Evolutionary conservation across 495 filamentous ascomycete species (phyloP), one percentile per base, ranked within the genome.

Genomic region (Emericellopsis terricola): DNA sequence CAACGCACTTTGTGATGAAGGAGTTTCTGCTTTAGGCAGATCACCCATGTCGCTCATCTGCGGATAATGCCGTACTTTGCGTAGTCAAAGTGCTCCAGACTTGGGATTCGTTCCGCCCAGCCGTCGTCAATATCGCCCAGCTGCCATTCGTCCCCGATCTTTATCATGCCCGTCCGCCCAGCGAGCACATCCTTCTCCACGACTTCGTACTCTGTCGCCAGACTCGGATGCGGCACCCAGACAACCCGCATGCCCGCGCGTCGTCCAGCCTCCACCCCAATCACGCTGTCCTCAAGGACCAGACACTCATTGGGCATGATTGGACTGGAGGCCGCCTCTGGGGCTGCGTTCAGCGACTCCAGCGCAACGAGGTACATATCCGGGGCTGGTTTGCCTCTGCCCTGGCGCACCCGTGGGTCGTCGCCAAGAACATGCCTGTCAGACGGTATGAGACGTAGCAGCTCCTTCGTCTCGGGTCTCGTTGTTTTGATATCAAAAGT

Each of bases 221-320:
- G 45, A 30, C 63, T 73, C 4, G 69, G 64, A 64, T 92, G 82
- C 11, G 85, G 85, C 32, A 76, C 75, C 85, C 85, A 94, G 0
- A 85, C 60, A 8, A 81, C 81, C 43, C 79, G 66, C 85, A 93
- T 93, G 0, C 84, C 85, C 0, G 85, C 85, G 40, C 85, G 63
- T 31, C 85, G 53, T 15, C 78, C 85, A 4, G 82, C 68, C 53
- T 94, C 85, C 0, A 87, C 76, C 1, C 85, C 85, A 0, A 78
- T 72, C 9, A 92, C 81, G 13, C 73, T 74, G 46, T 92, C 85
- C 52, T 93, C 85, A 50, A 94, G 92, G 2, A 93, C 85, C 9
- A 94, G 56, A 56, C 83, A 91, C 52, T 93, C 82, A 28, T 68
- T 68, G 0, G 80, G 78, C 44, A 41, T 49, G 29, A 55, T 52